Evolutionary conservation across 768 basidiomycete genomes (phyloP), one percentile per base, ranked within the genome.

Genomic region (Suillus luteus): DNA sequence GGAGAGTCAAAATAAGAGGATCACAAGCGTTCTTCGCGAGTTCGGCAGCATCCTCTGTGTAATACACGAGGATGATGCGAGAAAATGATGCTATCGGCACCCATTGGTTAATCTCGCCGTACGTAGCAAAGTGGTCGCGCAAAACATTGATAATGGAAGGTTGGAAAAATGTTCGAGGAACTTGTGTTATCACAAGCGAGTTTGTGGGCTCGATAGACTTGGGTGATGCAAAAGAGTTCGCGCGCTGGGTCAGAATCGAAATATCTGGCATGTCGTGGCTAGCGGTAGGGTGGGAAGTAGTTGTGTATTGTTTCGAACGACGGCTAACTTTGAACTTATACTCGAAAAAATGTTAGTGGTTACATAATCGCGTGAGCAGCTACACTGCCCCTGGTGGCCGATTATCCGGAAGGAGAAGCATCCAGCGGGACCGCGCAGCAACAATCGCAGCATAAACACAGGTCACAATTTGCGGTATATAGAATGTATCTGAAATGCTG

Each of bases 21-120:
- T 93, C 89, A 74, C 86, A 85, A 57, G 78, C 80, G 52, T 76
- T 70, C 73, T 92, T 93, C 0, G 90, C 93, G 17, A 72, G 73
- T 71, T 90, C 89, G 0, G 89, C 92, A 48, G 84, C 79, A 22
- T 85, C 83, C 19, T 87, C 86, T 14, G 74, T 72, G 31, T 82
- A 80, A 72, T 88, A 98, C 1, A 97, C 93, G 24, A 96, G 76
- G 62, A 98, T 85, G 38, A 95, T 89, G 35, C 96, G 83, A 1
- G 86, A 85, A 70, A 98, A 94, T 7, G 86, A 88, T 22, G 84
- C 85, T 6, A 99, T 76, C 4, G 95, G 94, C 1, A 91, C 93
- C 95, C 96, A 99, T 69, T 89, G 85, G 70, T 91, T 88, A n/a
- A 99, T 86, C 31, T 82, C 78, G 19, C 97, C 96, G 68, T 90